Percentiles rank a stretch among this genome's conserved stretches.
phyloP scores from a whole-genome alignment of 371 early-diverging fungal genomes.

The Nematocida sp. region DNA sequence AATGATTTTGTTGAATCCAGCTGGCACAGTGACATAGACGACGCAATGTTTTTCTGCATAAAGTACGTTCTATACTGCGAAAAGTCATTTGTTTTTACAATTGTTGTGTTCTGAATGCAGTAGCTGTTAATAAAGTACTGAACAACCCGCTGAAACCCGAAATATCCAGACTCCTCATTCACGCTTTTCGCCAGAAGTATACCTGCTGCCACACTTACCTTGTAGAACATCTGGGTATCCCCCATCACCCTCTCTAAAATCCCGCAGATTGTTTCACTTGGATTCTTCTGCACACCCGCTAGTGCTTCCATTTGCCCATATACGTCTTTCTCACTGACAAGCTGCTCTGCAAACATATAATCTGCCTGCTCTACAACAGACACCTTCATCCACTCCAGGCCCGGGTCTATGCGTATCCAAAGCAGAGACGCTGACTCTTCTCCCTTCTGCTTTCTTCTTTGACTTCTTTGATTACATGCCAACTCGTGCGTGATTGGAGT shows the following conservation, averaged over 20 bases:
- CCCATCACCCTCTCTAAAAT: slow-evolving; percentile 71
- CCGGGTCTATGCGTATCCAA: slow-evolving; percentile 91
- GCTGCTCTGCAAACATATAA: slow-evolving; percentile 89
- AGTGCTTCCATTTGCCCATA: slow-evolving; percentile 81
- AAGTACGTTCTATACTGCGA: slow-evolving; percentile 66
- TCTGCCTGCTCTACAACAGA: slow-evolving; percentile 84
- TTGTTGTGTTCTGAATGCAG: slow-evolving; percentile 69
- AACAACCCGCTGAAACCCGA: slow-evolving; percentile 69
- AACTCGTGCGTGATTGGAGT: slow-evolving; percentile 65
- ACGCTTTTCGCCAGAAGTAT: slow-evolving; percentile 75
- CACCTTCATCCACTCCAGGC: slow-evolving; percentile 82
- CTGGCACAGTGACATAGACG: slow-evolving; percentile 59
- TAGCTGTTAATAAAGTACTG: slow-evolving; percentile 69
- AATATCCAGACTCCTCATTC: slow-evolving; percentile 67
- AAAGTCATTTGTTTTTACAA: slow-evolving; percentile 69
- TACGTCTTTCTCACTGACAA: slow-evolving; percentile 85
- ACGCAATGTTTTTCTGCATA: slow-evolving; percentile 68
- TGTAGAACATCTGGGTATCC: slow-evolving; percentile 80
- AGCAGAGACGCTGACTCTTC: slow-evolving; percentile 75
- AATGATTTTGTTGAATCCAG: slow-evolving; percentile 44
- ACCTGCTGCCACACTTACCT: slow-evolving; percentile 84
- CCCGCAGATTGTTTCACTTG: slow-evolving; percentile 48
- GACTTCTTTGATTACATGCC: slow-evolving; percentile 57
- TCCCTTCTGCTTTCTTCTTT: slow-evolving; percentile 63
- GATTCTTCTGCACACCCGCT: slow-evolving; percentile 50